phyloP scores from a whole-genome alignment of 2,329 filamentous ascomycete genomes.

The Emmonsia crescens region DNA sequence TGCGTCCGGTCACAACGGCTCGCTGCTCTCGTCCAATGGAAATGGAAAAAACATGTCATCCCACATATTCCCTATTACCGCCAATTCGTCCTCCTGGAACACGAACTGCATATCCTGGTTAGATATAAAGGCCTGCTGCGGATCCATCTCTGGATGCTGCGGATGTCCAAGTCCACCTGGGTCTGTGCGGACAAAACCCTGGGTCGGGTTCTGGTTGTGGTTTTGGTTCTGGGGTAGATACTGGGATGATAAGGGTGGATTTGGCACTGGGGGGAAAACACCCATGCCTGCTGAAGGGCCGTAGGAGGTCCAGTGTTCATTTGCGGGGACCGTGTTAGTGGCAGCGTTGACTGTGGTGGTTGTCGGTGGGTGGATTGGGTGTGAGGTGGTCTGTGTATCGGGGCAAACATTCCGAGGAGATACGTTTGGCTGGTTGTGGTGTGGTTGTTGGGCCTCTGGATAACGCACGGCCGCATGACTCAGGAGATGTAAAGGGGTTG shows the following conservation, averaged over 20 bases:
- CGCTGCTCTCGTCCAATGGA: background rate
- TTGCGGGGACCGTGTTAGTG: background rate
- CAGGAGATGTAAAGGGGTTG: conserved; percentile 28
- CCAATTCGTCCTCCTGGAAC: background rate
- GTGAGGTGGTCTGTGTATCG: background rate
- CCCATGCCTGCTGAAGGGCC: background rate
- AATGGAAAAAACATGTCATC: conserved; percentile 11
- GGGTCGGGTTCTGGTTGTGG: background rate
- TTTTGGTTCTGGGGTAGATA: background rate
- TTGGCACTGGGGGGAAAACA: background rate
- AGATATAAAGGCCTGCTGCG: background rate
- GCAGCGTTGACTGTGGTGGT: background rate
- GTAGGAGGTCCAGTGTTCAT: background rate
- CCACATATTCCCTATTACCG: conserved; percentile 9
- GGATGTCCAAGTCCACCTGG: background rate
- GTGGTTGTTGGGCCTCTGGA: conserved; percentile 10
- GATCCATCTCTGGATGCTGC: background rate
- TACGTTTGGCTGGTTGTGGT: background rate
- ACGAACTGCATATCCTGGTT: background rate
- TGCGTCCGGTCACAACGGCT: background rate
- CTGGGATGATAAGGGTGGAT: background rate
- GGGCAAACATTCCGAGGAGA: background rate
- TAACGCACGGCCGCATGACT: conserved; percentile 33
- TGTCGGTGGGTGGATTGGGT: background rate
- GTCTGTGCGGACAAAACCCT: background rate